Base-by-base conservation (phyloP, 2,329 filamentous ascomycete species). In the Arthrobotrys megalospora region DNA sequence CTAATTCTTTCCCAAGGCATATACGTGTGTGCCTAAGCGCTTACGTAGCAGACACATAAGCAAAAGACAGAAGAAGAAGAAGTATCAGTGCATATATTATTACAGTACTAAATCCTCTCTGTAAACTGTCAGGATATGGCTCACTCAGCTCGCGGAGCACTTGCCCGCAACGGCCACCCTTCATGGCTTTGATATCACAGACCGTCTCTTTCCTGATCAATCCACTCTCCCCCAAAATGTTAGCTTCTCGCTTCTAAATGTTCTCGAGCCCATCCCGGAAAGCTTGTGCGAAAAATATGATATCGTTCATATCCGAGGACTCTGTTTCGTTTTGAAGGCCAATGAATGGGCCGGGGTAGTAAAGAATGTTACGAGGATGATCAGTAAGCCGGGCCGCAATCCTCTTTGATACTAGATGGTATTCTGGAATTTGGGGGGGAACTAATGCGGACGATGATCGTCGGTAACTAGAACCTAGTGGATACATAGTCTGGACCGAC, bases 401-500 rank as follows among this genome's bases (percentile, higher is more conserved):
- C 24, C 6, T 3, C 12, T 14, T 55, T 32, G 6, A 12, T 11
- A 28, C 2, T 48, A 10, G 36, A 21, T 63, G 21, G 24, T 28
- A 28, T 28, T 28, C 24, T 28, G 5, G 24, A 28, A 28, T 28
- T 28, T 28, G 2, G 24, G 24, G 24, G 5, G 24, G 5, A 28
- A 28, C 24, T 21, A 53, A 21, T 53, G 14, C 19, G 8, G 58
- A 45, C 19, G 36, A 38, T 8, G 10, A 28, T 28, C 32, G 21
- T 53, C 34, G 6, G 41, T n/a, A n/a, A n/a, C n/a, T 50, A 71
- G 72, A 77, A 34, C 72, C 65, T 5, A 58, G 72, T 19, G 72
- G 66, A 1, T 65, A 77, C 24, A 19, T 77, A n/a, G 60, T 70
- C 19, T 70, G 65, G 72, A 60, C 52, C 11, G 72, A 77, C 7